These are phyloP conservation scores for Phlegmacium glaucopus DNA, from an alignment of 768 basidiomycete genomes.

Conservation along the genomic window DNA sequence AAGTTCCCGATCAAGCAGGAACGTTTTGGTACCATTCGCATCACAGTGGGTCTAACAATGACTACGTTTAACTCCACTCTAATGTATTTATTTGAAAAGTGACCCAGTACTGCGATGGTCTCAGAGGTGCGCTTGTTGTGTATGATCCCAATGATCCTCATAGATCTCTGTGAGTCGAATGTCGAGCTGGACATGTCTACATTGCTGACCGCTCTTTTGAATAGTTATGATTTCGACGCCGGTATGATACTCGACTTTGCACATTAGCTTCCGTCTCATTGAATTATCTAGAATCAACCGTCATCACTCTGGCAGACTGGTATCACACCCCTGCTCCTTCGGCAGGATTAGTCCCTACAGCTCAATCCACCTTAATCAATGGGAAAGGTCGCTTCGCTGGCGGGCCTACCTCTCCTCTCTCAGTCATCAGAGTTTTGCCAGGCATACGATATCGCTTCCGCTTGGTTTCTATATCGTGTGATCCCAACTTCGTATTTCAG, in stretches of 20 bases:
- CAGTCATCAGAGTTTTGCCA: slow-evolving; percentile 35
- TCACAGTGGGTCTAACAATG: slow-evolving; percentile 18
- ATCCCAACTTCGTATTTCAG: slow-evolving; percentile 40
- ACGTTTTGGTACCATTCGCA: slow-evolving; percentile 47
- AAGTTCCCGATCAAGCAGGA: slow-evolving; percentile 33
- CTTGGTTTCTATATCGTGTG: slow-evolving; percentile 44
- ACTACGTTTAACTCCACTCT: neutral
- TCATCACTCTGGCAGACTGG: slow-evolving; percentile 32
- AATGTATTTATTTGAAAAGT: slow-evolving; percentile 15
- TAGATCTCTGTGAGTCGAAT: slow-evolving; percentile 12
- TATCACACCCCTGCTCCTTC: slow-evolving; percentile 25
- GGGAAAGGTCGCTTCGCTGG: slow-evolving; percentile 42
- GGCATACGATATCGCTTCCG: slow-evolving; percentile 46
- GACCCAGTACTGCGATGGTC: slow-evolving; percentile 56
- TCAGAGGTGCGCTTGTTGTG: slow-evolving; percentile 35
- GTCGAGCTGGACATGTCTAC: neutral
- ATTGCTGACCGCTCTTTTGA: neutral
- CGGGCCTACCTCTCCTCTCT: slow-evolving; percentile 30
- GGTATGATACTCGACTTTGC: slow-evolving; percentile 22
- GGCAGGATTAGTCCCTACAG: slow-evolving; percentile 23
- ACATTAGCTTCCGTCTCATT: slow-evolving; percentile 1
- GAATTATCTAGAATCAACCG: slow-evolving; percentile 22
- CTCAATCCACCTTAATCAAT: slow-evolving; percentile 42
- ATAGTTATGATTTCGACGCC: slow-evolving; percentile 36
- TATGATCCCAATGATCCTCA: slow-evolving; percentile 26